Evolutionary conservation across 768 basidiomycete genomes (phyloP).

Genomic region (Auriscalpium orientale): DNA sequence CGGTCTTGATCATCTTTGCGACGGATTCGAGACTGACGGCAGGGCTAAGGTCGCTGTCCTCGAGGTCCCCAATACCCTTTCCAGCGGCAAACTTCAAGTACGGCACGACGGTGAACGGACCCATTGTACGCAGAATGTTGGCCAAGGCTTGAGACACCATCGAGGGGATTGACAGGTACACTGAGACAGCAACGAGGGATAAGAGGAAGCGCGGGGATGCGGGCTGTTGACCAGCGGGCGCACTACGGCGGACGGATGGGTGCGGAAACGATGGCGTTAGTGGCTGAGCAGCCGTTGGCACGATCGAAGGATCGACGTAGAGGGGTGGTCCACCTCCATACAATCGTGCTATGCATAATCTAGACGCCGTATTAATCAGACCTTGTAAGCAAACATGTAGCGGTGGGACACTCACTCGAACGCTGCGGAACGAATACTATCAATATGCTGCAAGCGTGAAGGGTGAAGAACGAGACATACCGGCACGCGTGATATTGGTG

Average conservation of each 20-base stretch:
- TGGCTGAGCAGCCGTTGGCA: conserved; percentile 61
- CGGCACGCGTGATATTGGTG: conserved; percentile 80
- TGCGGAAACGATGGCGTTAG: conserved; percentile 59
- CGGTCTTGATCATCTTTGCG: conserved; percentile 41
- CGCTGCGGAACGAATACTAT: conserved; percentile 36
- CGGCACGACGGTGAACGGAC: conserved; percentile 65
- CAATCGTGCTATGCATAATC: conserved; percentile 78
- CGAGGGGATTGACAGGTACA: conserved; percentile 78
- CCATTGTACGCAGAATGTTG: conserved; percentile 62
- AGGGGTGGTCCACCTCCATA: conserved; percentile 83
- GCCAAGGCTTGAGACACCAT: conserved; percentile 70
- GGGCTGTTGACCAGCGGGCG: conserved; percentile 55
- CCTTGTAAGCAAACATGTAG: neutral
- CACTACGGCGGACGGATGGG: conserved; percentile 12
- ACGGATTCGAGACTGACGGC: conserved; percentile 68
- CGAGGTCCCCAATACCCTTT: conserved; percentile 42
- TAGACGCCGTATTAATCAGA: conserved; percentile 23
- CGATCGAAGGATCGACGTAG: conserved; percentile 53
- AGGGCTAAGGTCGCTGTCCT: conserved; percentile 41
- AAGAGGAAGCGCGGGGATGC: conserved; percentile 77
- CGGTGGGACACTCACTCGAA: conserved; percentile 65
- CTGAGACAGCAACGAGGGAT: conserved; percentile 79
- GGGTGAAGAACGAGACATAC: conserved; percentile 34
- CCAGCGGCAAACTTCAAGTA: conserved; percentile 85
- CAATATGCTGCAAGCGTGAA: neutral